These are phyloP conservation scores for Cryptococcus hybrid DNA, from an alignment of 1,284 basidiomycete species.

Conservation along the genomic window DNA sequence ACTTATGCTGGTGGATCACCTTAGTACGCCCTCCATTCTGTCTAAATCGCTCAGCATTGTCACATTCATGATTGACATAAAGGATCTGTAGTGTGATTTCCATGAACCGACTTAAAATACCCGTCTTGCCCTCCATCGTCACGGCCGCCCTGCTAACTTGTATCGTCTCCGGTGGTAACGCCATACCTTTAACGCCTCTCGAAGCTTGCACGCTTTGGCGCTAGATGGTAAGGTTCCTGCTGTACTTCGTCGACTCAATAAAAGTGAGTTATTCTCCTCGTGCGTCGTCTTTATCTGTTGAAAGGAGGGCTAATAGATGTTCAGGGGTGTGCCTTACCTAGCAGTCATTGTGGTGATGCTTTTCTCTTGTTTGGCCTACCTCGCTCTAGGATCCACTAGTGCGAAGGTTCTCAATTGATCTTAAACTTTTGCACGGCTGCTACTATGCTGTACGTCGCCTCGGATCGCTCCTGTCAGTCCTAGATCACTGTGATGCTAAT, in stretches of 20 bases:
- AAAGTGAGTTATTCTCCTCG: constrained; percentile 14
- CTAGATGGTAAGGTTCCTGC: constrained; percentile 31
- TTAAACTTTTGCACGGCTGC: constrained; percentile 15
- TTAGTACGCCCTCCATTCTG: constrained; percentile 8
- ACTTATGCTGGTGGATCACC: constrained; percentile 22
- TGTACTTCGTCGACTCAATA: constrained; percentile 28
- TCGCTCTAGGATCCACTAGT: constrained; percentile 21
- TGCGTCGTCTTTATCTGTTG: too few species aligned
- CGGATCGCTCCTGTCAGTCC: background rate
- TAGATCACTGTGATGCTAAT: background rate
- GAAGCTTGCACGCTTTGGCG: constrained; percentile 35
- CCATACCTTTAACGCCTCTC: constrained; percentile 31
- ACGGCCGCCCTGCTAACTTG: constrained; percentile 40
- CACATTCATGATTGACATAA: constrained; percentile 21
- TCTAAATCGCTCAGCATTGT: background rate
- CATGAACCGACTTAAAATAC: constrained; percentile 44
- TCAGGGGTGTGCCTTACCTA: constrained; percentile 23
- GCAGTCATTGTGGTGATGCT: constrained; percentile 25
- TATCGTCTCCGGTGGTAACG: constrained; percentile 43
- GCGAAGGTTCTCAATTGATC: constrained; percentile 31
- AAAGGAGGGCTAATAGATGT: too few species aligned
- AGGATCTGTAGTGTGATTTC: constrained; percentile 30
- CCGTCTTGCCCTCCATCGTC: constrained; percentile 43
- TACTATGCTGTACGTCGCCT: constrained; percentile 9
- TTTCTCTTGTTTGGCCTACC: constrained; percentile 29